Base-by-base conservation (phyloP, 441 rosid genomes). In the Biscutella laevigata region DNA sequence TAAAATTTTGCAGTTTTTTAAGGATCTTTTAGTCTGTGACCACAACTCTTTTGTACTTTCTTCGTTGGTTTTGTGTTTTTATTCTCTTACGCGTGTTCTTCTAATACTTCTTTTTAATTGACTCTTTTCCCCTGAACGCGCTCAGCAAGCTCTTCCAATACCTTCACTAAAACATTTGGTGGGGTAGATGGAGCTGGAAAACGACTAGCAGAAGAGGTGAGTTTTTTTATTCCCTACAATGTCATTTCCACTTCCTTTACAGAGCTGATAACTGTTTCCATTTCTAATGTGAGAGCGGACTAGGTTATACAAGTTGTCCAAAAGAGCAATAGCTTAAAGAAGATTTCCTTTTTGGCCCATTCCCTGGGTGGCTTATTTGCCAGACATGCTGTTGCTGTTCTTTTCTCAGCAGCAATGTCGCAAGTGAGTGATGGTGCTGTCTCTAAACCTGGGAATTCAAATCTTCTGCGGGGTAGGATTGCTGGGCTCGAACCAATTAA, bases 361-460 rank as follows among this genome's bases (percentile, higher is more conserved):
- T 90, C 97, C 61, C 94, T 90, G n/a, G 97, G 97, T 28, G 97
- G 97, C 22, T 73, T 90, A 76, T 82, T 90, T 77, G 89, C 94
- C 40, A 79, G 97, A 79, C 71, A 82, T 72, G 95, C 97, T 37
- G 63, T 82, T 58, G 72, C 76, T 35, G 75, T 75, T 40, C 89
- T 90, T 25, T 84, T 81, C 62, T 70, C 87, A 9, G 66, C 84
- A 61, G 53, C 41, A 11, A 24, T 53, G 4, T 44, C 33, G 40
- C 36, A 65, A 48, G 46, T 71, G 27, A 56, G 49, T 51, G 67
- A 70, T 41, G 53, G 9, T 50, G 37, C 54, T 22, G 57, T 61
- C 60, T 69, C 76, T 35, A n/a, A 28, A n/a, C 16, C 51, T 25
- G 72, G 64, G 44, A 68, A 41, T 40, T 54, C 69, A 11, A 66